These are phyloP conservation scores for Epichloe festucae DNA, from an alignment of 2,329 filamentous ascomycete genomes.

Conservation along the genomic window DNA sequence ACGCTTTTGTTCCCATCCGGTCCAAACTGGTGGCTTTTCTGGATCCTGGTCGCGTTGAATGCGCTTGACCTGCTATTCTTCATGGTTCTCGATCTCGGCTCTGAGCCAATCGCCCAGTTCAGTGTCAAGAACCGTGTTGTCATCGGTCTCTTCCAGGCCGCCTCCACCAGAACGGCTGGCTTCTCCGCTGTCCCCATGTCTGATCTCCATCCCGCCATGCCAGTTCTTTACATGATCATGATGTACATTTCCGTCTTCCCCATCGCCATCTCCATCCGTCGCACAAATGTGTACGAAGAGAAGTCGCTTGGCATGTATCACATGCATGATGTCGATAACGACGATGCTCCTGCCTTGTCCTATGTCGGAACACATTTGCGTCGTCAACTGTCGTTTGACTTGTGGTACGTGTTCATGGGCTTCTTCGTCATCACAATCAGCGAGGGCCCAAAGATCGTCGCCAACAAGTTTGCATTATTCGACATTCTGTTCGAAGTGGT, in stretches of 20 bases:
- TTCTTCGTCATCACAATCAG: constrained; percentile 86
- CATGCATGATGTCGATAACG: constrained; percentile 33
- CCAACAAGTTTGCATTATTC: constrained; percentile 52
- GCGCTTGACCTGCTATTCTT: constrained; percentile 80
- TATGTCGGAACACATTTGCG: constrained; percentile 89
- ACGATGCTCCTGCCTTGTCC: constrained; percentile 49
- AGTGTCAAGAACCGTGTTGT: constrained; percentile 65
- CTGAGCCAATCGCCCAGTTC: constrained; percentile 52
- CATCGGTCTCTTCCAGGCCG: constrained; percentile 81
- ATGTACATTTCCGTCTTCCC: constrained; percentile 99
- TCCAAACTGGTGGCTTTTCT: constrained; percentile 94
- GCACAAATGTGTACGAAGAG: constrained; percentile 95
- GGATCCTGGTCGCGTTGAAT: constrained; percentile 71
- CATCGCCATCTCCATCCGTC: constrained; percentile 86
- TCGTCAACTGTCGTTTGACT: constrained; percentile 85
- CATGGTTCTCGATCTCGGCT: constrained; percentile 77
- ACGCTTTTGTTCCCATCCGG: constrained; percentile 82
- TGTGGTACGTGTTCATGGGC: constrained; percentile 94
- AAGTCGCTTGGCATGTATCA: constrained; percentile 66
- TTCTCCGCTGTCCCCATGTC: constrained; percentile 72
- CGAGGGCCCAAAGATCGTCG: constrained; percentile 61
- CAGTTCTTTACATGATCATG: constrained; percentile 93
- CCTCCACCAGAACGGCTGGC: constrained; percentile 79
- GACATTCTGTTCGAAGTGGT: constrained; percentile 71
- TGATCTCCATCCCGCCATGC: constrained; percentile 74